phyloP scores from a whole-genome alignment of 2,329 filamentous ascomycete species.

The Aureobasidium sp. region DNA sequence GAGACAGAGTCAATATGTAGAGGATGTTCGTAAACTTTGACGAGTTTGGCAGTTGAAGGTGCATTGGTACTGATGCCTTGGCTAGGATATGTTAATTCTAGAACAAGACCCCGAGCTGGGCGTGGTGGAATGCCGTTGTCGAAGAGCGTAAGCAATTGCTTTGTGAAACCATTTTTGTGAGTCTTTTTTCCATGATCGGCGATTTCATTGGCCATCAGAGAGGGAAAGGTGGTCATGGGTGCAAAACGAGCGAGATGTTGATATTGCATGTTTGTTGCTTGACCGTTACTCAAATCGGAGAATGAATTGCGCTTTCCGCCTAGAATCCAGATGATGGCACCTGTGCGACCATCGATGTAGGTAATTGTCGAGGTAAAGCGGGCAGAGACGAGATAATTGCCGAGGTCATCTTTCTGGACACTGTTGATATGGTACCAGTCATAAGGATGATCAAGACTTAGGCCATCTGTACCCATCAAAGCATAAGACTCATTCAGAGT shows the following conservation, averaged over 20 bases:
- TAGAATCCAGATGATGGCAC: slow-evolving; percentile 45
- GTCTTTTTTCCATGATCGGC: not conserved
- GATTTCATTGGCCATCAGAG: slow-evolving; percentile 15
- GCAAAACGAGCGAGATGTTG: slow-evolving; percentile 27
- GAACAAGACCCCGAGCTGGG: slow-evolving; percentile 1
- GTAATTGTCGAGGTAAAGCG: slow-evolving; percentile 42
- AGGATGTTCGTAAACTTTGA: slow-evolving; percentile 26
- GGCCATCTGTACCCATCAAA: not conserved
- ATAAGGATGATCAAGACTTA: not conserved
- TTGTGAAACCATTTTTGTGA: slow-evolving; percentile 27
- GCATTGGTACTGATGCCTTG: not conserved
- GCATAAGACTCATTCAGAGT: slow-evolving; percentile 17
- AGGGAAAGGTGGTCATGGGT: slow-evolving; percentile 40
- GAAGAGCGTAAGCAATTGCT: slow-evolving; percentile 42
- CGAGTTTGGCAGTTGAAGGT: slow-evolving; percentile 24
- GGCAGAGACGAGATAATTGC: slow-evolving; percentile 48
- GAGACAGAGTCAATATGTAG: slow-evolving; percentile 19
- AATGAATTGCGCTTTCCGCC: slow-evolving; percentile 22
- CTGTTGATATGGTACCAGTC: slow-evolving; percentile 51
- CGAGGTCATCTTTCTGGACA: slow-evolving; percentile 42
- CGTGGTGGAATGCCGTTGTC: slow-evolving; percentile 36
- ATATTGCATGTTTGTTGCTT: slow-evolving; percentile 20
- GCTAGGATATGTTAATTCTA: slow-evolving; percentile 11
- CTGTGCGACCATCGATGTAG: slow-evolving; percentile 40
- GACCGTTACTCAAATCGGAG: slow-evolving; percentile 19